Base-by-base conservation (phyloP, 768 basidiomycete species). In the Auriculariales sp. region DNA sequence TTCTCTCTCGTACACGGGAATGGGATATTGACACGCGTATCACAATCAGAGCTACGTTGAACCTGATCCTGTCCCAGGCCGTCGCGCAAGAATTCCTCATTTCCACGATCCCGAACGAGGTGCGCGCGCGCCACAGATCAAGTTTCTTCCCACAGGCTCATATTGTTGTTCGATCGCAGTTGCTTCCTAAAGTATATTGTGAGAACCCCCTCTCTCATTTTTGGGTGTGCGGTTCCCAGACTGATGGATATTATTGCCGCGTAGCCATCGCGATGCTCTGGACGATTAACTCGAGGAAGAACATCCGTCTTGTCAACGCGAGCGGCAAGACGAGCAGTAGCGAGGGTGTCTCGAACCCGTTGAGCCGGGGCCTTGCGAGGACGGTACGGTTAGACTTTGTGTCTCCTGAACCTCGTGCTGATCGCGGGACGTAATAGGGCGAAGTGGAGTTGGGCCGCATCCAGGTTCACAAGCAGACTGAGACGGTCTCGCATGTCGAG, bases 391-490 rank as follows among this genome's bases (percentile, higher is more conserved):
- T n/a, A n/a, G n/a, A n/a, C n/a, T n/a, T n/a, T n/a, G n/a, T n/a
- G n/a, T n/a, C n/a, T n/a, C n/a, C n/a, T n/a, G n/a, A n/a, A n/a
- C n/a, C n/a, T n/a, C n/a, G n/a, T n/a, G n/a, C n/a, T n/a, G n/a
- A n/a, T n/a, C n/a, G n/a, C n/a, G n/a, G n/a, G n/a, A n/a, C n/a
- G n/a, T n/a, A n/a, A n/a, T n/a, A n/a, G 10, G 39, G 27, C 22
- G 39, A 44, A 19, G 22, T 44, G 4, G 39, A 44, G 22, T 15
- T 44, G 19, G 39, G 39, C 19, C 39, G 39, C 19, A 44, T 44
- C 39, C 39, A 44, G 39, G 39, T 44, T 9, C 39, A 44, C 39
- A 44, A 44, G 39, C 39, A 44, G 39, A 44, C 39, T 9, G 39
- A 44, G 39, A 44, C 39, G 22, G 19, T 44, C 17, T 25, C 22